Conservation (phyloP, 331 rosid species). For the Quercus tomentella region DNA sequence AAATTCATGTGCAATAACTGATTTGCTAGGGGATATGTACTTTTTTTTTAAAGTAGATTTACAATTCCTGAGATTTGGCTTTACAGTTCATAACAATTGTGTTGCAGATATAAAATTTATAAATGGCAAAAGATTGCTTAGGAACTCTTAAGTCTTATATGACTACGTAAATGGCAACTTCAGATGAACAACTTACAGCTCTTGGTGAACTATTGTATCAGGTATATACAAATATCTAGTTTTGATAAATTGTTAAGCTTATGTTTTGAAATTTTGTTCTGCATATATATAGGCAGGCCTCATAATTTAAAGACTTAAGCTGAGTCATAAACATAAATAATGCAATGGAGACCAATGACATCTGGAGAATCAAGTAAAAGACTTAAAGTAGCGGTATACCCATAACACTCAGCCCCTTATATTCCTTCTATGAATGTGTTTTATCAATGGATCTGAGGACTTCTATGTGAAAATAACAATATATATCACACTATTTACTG, state of each 20-base stretch:
- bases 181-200: slow-evolving; percentile 71
- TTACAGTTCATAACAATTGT: slow-evolving; percentile 17
- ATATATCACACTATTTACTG: no score
- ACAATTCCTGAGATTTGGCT: neutral
- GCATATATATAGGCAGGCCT: neutral
- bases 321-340: neutral
- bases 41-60: neutral
- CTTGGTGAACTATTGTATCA: slow-evolving; percentile 94
- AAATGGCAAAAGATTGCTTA: no score
- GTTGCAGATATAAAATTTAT: slow-evolving; percentile 40
- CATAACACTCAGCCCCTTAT: neutral
- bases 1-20: neutral
- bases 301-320: no score
- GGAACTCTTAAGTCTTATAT: no score
- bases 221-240: slow-evolving; percentile 31
- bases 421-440: neutral
- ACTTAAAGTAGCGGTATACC: neutral
- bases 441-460: neutral
- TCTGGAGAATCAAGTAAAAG: neutral
- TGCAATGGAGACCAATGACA: neutral
- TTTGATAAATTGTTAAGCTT: neutral
- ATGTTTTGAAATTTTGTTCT: neutral
- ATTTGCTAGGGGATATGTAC: neutral
- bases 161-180: slow-evolving; percentile 17
- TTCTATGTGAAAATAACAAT: neutral